Percentiles rank a stretch among this genome's conserved stretches.
phyloP scores from a whole-genome alignment of 2,329 filamentous ascomycete genomes.

The Trichoderma arundinaceum region DNA sequence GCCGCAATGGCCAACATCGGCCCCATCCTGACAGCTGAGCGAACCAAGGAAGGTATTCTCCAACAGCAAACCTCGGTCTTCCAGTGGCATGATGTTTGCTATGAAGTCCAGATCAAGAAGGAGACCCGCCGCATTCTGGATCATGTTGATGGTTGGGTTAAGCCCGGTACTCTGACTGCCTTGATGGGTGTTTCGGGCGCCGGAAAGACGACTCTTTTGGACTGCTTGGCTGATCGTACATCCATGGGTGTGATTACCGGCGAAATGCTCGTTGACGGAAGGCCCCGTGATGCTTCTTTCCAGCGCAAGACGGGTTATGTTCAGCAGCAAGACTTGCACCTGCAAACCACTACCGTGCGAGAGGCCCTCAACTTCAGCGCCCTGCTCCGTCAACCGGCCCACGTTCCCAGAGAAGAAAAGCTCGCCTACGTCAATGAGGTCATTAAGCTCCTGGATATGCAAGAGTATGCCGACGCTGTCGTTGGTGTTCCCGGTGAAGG shows the following conservation, averaged over 20 bases:
- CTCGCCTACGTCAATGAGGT: constrained; percentile 87
- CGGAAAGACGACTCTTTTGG: constrained; percentile 90
- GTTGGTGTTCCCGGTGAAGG: constrained; percentile 91
- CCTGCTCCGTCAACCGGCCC: constrained; percentile 78
- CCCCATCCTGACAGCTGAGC: constrained; percentile 54
- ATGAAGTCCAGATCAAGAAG: constrained; percentile 76
- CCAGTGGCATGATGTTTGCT: constrained; percentile 85
- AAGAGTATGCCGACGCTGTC: constrained; percentile 85
- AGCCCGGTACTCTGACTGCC: constrained; percentile 86
- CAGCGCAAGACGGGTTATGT: constrained; percentile 92
- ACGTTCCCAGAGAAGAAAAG: constrained; percentile 77
- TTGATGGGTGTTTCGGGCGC: constrained; percentile 92
- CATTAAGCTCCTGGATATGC: constrained; percentile 89
- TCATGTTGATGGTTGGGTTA: constrained; percentile 90
- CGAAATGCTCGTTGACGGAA: constrained; percentile 73
- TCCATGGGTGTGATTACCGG: constrained; percentile 89
- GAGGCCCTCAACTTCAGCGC: constrained; percentile 89
- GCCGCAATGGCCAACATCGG: constrained; percentile 57
- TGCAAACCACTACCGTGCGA: constrained; percentile 82
- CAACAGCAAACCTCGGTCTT: constrained; percentile 74
- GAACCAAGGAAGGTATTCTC: constrained; percentile 49
- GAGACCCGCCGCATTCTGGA: constrained; percentile 78
- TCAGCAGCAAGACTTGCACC: constrained; percentile 89
- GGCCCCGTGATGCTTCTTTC: constrained; percentile 77
- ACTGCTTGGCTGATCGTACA: constrained; percentile 82